Base-by-base conservation (phyloP, 1,139 yeast species). In the Ashbya aceris region DNA sequence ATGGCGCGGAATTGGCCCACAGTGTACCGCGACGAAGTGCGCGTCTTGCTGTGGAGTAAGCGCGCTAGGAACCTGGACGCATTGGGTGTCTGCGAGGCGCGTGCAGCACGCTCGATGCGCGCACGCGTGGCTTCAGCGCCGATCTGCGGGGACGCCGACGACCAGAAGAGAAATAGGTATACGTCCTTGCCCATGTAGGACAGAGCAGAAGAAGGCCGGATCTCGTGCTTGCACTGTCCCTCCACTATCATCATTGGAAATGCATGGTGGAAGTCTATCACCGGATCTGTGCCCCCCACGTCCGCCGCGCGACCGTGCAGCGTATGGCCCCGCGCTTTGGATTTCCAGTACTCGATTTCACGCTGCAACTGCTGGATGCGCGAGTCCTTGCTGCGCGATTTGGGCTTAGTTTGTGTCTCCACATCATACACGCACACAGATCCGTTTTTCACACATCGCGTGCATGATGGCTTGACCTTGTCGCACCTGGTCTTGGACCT, bases 401-500 rank as follows among this genome's bases (percentile, higher is more conserved):
- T 59, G 4, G 65, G 65, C 13, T 55, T 51, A 8, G 43, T 31
- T 44, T 61, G 65, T n/a, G 44, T 47, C 23, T 53, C 57, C 4
- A 57, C 50, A 40, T 60, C 64, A 45, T 61, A 61, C 5, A 56
- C 41, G 45, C 65, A 61, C 4, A 41, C 33, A 12, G 55, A 40
- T n/a, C 49, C 53, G 17, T 51, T 49, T 35, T 53, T 52, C 7
- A 43, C 41, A 41, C 66, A 61, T 27, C 64, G 45, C 4, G 51
- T 40, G 42, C 66, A 61, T 8, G 46, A 38, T 9, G 63, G 62
- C 42, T 59, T 61, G 34, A 47, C 51, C 34, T 55, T 53, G 43
- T 61, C 64, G 43, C 66, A 61, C 43, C 54, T 60, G 0, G 63
- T 57, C 41, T 58, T 57, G 1, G 61, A 52, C 36, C 49, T 51